Base-by-base conservation (phyloP, 495 filamentous ascomycete genomes). In the Aspergillus kassunensis region DNA sequence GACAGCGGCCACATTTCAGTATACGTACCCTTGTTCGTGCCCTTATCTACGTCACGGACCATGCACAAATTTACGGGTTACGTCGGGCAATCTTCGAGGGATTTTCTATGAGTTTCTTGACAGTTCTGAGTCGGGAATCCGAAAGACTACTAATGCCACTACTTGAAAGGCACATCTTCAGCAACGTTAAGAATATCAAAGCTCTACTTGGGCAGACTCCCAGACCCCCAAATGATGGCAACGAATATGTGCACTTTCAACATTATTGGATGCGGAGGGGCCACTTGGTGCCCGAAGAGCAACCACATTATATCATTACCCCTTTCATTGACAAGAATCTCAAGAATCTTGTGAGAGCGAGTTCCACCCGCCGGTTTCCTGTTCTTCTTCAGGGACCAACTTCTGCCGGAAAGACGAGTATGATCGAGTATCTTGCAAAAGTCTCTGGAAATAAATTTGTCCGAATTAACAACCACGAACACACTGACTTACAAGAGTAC, bases 401-500 rank as follows among this genome's bases (percentile, higher is more conserved):
- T 0, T 97, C 93, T 31, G 85, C 90, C 27, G 95, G 95, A 49
- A 99, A 99, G 69, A 99, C 95, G 0, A 96, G 91, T 64, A 97
- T 99, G 95, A 92, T 99, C 45, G 92, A 97, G 65, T 96, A 96
- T 64, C 79, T 99, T 24, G 95, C 95, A 5, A 93, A 93, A 64
- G 86, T 89, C 40, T 96, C 90, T 21, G 95, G 95, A 2, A 95
- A 99, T 60, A 91, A 89, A 60, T 97, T 97, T 57, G 89, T 99
- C 31, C 83, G 95, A 49, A 97, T 99, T 73, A 99, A 99, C 72
- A 99, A 99, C 60, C 95, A 99, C 65, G 95, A 99, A 58, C 92
- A 97, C 63, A 97, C 95, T 0, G 95, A 99, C 68, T 76, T 99
- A 24, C 95, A 99, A 66, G 95, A 99, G 63, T 99, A 99, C 61